These are phyloP conservation scores for Phytophthora niederhauseri DNA, from an alignment of 352 stramenopile species.

Conservation along the genomic window DNA sequence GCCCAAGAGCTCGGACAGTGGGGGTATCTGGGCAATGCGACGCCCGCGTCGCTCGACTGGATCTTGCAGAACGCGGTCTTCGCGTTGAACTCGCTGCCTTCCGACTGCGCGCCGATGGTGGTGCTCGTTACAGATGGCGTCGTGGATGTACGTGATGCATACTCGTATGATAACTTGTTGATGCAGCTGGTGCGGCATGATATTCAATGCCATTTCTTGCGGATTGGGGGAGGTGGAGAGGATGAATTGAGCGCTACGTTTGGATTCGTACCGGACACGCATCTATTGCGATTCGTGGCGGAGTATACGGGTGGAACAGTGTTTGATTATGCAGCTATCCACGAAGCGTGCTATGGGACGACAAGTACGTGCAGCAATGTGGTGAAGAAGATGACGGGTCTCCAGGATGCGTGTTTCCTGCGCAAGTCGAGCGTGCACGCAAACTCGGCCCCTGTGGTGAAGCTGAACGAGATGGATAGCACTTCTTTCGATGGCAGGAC, in stretches of 20 bases:
- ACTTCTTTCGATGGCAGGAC: slow-evolving; percentile 72
- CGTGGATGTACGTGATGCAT: slow-evolving; percentile 77
- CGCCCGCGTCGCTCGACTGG: slow-evolving; percentile 66
- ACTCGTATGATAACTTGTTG: slow-evolving; percentile 85
- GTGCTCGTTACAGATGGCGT: slow-evolving; percentile 89
- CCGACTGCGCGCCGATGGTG: slow-evolving; percentile 75
- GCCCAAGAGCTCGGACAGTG: slow-evolving; percentile 38
- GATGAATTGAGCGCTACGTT: slow-evolving; percentile 76
- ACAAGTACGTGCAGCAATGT: slow-evolving; percentile 34
- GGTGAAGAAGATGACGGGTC: slow-evolving; percentile 58
- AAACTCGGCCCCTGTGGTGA: slow-evolving; percentile 68
- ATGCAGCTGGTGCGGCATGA: slow-evolving; percentile 92
- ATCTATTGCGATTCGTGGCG: slow-evolving; percentile 80
- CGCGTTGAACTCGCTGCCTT: slow-evolving; percentile 84
- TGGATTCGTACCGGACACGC: slow-evolving; percentile 84
- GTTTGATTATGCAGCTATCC: slow-evolving; percentile 66
- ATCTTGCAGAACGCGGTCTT: slow-evolving; percentile 89
- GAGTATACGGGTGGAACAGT: slow-evolving; percentile 71
- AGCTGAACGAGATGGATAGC: slow-evolving; percentile 70
- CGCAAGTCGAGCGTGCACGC: slow-evolving; percentile 72
- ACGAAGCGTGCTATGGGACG: slow-evolving; percentile 56
- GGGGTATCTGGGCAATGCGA: slow-evolving; percentile 35
- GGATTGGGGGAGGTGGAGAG: slow-evolving; percentile 56
- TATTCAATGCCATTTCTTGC: slow-evolving; percentile 86
- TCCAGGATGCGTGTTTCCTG: slow-evolving; percentile 70